Evolutionary conservation across 2,329 filamentous ascomycete genomes (phyloP).

Genomic region (Alternaria sp.): DNA sequence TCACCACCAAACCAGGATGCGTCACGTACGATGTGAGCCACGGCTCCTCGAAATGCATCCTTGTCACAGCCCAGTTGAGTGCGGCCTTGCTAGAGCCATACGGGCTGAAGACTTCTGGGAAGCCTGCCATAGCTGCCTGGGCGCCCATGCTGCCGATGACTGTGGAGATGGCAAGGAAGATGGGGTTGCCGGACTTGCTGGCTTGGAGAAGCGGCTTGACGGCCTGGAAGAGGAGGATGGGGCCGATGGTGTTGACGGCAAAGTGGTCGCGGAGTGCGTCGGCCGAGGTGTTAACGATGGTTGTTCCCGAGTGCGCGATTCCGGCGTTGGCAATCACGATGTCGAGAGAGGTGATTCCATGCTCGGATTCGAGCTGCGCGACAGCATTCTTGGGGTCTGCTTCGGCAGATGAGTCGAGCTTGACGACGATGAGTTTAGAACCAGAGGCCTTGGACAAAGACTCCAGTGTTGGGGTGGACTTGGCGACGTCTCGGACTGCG

Average conservation of each 20-base stretch:
- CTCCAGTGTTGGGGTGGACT: slow-evolving; percentile 3
- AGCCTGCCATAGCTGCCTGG: background rate
- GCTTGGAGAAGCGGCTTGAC: slow-evolving; percentile 47
- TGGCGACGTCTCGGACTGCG: slow-evolving; percentile 13
- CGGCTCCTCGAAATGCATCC: slow-evolving; percentile 15
- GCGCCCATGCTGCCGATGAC: slow-evolving; percentile 11
- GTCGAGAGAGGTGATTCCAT: slow-evolving; percentile 54
- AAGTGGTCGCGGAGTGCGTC: slow-evolving; percentile 26
- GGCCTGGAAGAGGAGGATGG: slow-evolving; percentile 43
- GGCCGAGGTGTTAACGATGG: background rate
- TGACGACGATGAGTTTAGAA: slow-evolving; percentile 23
- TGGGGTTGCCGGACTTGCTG: slow-evolving; percentile 14
- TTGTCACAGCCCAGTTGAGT: slow-evolving; percentile 16
- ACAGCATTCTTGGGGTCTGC: slow-evolving; percentile 16
- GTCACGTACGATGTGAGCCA: slow-evolving; percentile 16
- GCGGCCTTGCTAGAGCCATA: slow-evolving; percentile 20
- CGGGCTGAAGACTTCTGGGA: background rate
- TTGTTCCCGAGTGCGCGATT: slow-evolving; percentile 28
- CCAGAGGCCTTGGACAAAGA: slow-evolving; percentile 43
- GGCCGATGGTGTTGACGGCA: slow-evolving; percentile 50
- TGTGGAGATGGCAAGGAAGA: slow-evolving; percentile 19
- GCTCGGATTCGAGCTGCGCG: background rate
- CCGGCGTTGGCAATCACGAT: slow-evolving; percentile 62
- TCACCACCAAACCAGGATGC: slow-evolving; percentile 13
- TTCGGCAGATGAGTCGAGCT: slow-evolving; percentile 12